Conservation (phyloP, 176 grass and related monocot species). For the Miscanthus lutarioriparius region DNA sequence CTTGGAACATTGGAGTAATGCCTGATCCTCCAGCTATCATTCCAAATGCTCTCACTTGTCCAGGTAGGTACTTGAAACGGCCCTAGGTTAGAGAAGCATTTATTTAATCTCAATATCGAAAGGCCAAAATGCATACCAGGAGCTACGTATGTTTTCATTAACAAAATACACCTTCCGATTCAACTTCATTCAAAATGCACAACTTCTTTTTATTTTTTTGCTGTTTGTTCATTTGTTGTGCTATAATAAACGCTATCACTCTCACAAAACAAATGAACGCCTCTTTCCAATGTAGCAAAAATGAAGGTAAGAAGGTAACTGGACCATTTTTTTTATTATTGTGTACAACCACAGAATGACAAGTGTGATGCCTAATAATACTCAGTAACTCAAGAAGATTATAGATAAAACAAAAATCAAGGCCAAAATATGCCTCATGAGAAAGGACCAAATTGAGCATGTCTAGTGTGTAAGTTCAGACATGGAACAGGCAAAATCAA, state of each 20-base stretch:
- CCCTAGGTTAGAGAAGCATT: conserved; percentile 39
- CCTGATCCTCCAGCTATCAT: conserved; percentile 96
- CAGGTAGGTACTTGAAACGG: conserved; percentile 86
- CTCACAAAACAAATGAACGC: background rate
- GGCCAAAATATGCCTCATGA: background rate
- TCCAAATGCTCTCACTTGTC: conserved; percentile 92
- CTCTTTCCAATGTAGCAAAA: background rate
- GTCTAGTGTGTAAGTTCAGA: background rate
- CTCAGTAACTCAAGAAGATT: background rate
- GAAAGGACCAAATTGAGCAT: background rate
- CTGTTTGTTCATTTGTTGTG: background rate
- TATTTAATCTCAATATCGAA: background rate
- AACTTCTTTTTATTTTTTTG: background rate
- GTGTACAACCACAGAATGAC: background rate
- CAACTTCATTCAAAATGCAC: background rate
- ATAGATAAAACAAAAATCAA: background rate
- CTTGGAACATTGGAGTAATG: conserved; percentile 98
- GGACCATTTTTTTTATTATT: too few species aligned
- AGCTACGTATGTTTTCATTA: background rate
- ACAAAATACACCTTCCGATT: background rate
- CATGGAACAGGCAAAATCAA: conserved; percentile 11
- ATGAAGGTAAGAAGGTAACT: background rate
- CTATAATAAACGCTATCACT: background rate
- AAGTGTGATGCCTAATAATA: background rate
- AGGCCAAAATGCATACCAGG: background rate